Percentiles rank a stretch among this genome's conserved stretches.
These are phyloP conservation scores for Flaveria linearis DNA, from an alignment of 129 eudicot species.

Conservation along the genomic window DNA sequence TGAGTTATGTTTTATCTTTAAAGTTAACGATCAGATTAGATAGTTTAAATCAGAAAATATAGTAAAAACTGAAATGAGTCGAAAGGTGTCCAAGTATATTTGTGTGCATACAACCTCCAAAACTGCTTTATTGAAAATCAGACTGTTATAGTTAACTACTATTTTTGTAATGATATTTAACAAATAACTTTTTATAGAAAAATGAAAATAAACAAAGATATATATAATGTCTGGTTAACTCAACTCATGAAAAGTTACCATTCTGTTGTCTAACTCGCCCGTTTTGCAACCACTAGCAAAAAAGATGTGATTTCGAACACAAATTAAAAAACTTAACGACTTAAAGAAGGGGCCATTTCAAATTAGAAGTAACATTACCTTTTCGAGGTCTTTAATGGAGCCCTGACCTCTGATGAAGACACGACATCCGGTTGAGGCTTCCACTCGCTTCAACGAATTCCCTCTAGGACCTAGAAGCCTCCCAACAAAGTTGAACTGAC, in stretches of 20 bases:
- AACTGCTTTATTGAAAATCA: neutral
- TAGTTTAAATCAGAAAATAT: neutral
- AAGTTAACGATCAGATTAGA: neutral
- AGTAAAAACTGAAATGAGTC: neutral
- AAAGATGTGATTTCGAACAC: too few relatives aligned
- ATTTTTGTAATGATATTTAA: neutral
- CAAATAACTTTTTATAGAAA: neutral
- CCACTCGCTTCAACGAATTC: conserved; percentile 87
- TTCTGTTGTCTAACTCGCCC: too few relatives aligned
- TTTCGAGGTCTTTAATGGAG: conserved; percentile 81
- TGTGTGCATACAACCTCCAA: neutral
- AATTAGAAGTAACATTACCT: conserved; percentile 44
- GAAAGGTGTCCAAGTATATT: neutral
- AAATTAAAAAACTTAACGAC: neutral
- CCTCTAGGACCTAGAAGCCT: conserved; percentile 92
- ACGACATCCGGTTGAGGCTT: conserved; percentile 91
- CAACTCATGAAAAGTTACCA: too few relatives aligned
- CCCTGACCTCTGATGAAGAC: conserved; percentile 90
- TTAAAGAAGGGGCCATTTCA: neutral
- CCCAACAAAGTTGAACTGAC: conserved; percentile 85
- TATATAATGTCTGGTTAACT: neutral
- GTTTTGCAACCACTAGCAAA: too few relatives aligned
- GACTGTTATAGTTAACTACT: neutral
- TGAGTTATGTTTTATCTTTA: neutral
- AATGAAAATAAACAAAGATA: neutral